phyloP scores from a whole-genome alignment of 1,139 yeast genomes.

The Wickerhamiella infanticola region DNA sequence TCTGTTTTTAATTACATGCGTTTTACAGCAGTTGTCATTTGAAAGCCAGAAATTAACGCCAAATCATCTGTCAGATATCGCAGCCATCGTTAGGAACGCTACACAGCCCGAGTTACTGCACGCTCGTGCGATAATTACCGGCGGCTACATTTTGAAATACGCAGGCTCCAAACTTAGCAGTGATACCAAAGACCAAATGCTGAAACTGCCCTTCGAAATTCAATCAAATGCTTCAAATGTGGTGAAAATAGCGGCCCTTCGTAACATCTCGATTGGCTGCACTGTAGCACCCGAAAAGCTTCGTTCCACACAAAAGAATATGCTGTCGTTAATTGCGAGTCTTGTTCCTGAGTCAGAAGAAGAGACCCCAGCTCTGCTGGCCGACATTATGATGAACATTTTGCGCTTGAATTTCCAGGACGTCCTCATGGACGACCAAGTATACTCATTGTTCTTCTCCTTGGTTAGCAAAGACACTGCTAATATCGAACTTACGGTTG shows the following conservation, averaged over 20 bases:
- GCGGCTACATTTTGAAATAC: slow-evolving; percentile 12
- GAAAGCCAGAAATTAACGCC: slow-evolving; percentile 4
- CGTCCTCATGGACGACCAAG: slow-evolving; percentile 29
- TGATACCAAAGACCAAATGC: slow-evolving; percentile 4
- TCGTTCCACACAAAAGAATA: slow-evolving; percentile 22
- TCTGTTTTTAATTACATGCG: slow-evolving; percentile 15
- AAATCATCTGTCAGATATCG: slow-evolving; percentile 1
- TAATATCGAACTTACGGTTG: slow-evolving; percentile 46
- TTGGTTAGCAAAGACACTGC: slow-evolving; percentile 64
- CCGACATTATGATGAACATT: slow-evolving; percentile 52
- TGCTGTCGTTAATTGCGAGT: slow-evolving; percentile 29
- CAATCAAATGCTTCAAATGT: neutral
- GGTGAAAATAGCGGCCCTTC: slow-evolving; percentile 8
- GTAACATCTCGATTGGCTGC: slow-evolving; percentile 8
- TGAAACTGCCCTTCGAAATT: slow-evolving; percentile 6
- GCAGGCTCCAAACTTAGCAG: slow-evolving; percentile 5
- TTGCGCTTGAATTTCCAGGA: slow-evolving; percentile 31
- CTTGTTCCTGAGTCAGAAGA: slow-evolving; percentile 57
- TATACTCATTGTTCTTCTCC: slow-evolving; percentile 41
- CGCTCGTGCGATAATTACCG: slow-evolving; percentile 11
- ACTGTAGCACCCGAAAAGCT: slow-evolving; percentile 11
- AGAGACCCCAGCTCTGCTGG: slow-evolving; percentile 60
- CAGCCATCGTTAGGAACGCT: neutral
- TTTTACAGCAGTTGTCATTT: slow-evolving; percentile 13
- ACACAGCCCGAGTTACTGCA: slow-evolving; percentile 10